Base-by-base conservation (phyloP, 2,329 filamentous ascomycete genomes). In the Pseudocercospora ulei region DNA sequence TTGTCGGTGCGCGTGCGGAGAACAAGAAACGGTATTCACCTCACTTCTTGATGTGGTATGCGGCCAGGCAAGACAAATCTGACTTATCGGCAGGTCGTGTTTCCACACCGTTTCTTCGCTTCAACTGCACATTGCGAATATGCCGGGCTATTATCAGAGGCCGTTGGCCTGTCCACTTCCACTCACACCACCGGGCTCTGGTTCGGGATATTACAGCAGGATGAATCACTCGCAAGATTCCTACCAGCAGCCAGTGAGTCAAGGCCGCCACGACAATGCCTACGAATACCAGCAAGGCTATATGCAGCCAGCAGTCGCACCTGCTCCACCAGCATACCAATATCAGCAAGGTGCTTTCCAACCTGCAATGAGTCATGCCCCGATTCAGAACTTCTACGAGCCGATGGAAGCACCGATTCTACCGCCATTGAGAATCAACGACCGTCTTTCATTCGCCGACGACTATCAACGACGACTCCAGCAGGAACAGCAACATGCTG, bases 111-210 rank as follows among this genome's bases (percentile, higher is more conserved):
- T 66, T 66, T 65, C 62, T 62, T 62, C 56, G 53, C 56, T 60
- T 58, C 50, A 41, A 49, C 51, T 52, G 51, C 57, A 48, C 49
- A 47, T 48, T 49, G 52, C 56, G 56, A 63, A 52, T 57, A 71
- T 71, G 68, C 67, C 68, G 50, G 65, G 66, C 53, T 69, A 69
- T 56, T 69, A 69, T 52, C 39, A 39, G 35, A 61, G 65, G 42
- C 56, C 61, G 45, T 56, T 63, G 59, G 60, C 61, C 38, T 50
- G 46, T 41, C 56, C 59, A 41, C 56, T 66, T 31, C 65, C 65
- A 45, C 62, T 69, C 44, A 70, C 68, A 34, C 68, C 68, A 7
- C 68, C 67, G 43, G 67, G 70, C 51, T 63, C 62, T 44, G 62
- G 60, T 24, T 68, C 64, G 44, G 63, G 60, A 52, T 58, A 58